Conservation (phyloP, 257 asterid genomes). For the Galeopsis tetrahit region DNA sequence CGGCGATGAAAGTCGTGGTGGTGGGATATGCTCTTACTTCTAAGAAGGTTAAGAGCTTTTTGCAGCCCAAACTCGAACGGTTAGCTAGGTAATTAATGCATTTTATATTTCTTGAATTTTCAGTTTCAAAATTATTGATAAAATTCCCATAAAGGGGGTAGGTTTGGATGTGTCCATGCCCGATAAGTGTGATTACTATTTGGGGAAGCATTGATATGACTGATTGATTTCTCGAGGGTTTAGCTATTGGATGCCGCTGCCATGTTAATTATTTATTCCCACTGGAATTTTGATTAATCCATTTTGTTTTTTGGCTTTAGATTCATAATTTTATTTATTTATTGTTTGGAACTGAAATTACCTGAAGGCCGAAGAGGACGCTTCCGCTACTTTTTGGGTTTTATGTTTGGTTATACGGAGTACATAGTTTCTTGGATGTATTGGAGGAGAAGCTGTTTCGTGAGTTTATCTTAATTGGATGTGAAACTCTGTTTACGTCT, state of each 20-base stretch:
- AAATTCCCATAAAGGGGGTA: neutral
- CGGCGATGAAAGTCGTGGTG: constrained; percentile 56
- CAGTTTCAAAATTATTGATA: neutral
- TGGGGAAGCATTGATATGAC: constrained; percentile 12
- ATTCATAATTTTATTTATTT: neutral
- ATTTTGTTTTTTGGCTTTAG: neutral
- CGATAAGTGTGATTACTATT: constrained; percentile 8
- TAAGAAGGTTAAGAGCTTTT: constrained; percentile 85
- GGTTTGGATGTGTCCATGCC: neutral
- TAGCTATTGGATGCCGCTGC: neutral
- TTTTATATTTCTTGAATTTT: neutral
- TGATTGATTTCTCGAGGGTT: neutral
- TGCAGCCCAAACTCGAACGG: constrained; percentile 84
- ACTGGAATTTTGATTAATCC: neutral
- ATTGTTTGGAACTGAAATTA: neutral
- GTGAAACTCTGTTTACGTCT: neutral
- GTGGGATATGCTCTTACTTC: constrained; percentile 97
- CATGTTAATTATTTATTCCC: neutral
- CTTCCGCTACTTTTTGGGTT: neutral
- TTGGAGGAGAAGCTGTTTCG: constrained; percentile 19
- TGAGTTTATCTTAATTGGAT: neutral
- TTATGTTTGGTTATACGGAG: neutral
- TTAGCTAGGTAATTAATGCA: constrained; percentile 66
- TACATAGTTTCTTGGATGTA: neutral
- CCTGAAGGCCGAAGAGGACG: neutral